phyloP scores from a whole-genome alignment of 306 rosid species.

The Canavalia gladiata region DNA sequence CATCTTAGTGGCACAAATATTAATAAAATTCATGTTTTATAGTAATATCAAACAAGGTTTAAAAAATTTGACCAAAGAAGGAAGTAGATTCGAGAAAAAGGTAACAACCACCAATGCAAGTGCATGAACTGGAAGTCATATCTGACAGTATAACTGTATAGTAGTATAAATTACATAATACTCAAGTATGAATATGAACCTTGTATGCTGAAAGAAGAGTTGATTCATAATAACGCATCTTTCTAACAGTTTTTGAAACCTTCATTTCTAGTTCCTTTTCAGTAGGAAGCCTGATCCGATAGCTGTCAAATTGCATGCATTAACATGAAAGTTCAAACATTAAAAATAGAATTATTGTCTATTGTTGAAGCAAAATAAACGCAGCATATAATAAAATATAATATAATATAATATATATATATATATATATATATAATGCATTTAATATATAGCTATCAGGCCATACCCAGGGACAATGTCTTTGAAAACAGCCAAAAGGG shows the following conservation, averaged over 20 bases:
- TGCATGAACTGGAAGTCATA: conserved; percentile 32
- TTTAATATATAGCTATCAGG: conserved; percentile 33
- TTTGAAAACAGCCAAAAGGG: conserved; percentile 90
- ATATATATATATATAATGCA: conserved; percentile 37
- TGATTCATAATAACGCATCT: conserved; percentile 90
- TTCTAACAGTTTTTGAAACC: conserved; percentile 88
- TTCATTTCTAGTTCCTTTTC: conserved; percentile 96
- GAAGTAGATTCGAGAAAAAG: conserved; percentile 16
- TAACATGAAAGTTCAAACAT: conserved; percentile 35
- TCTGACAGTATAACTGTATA: conserved; percentile 22
- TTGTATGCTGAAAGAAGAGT: conserved; percentile 90
- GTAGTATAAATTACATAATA: background rate
- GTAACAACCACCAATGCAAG: conserved; percentile 39
- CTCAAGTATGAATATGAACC: conserved; percentile 60
- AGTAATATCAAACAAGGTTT: conserved; percentile 19
- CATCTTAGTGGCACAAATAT: conserved; percentile 32
- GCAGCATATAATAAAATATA: background rate
- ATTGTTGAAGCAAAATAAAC: conserved; percentile 3
- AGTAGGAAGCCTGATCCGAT: conserved; percentile 93
- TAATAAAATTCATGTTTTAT: conserved; percentile 29
- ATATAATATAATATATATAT: conserved; percentile 3
- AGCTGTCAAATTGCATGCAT: conserved; percentile 63
- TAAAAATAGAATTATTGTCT: conserved; percentile 23
- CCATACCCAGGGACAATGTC: conserved; percentile 92
- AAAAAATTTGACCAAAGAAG: conserved; percentile 17